phyloP scores from a whole-genome alignment of 805 yeast genomes.

The Yarrowia sp. region DNA sequence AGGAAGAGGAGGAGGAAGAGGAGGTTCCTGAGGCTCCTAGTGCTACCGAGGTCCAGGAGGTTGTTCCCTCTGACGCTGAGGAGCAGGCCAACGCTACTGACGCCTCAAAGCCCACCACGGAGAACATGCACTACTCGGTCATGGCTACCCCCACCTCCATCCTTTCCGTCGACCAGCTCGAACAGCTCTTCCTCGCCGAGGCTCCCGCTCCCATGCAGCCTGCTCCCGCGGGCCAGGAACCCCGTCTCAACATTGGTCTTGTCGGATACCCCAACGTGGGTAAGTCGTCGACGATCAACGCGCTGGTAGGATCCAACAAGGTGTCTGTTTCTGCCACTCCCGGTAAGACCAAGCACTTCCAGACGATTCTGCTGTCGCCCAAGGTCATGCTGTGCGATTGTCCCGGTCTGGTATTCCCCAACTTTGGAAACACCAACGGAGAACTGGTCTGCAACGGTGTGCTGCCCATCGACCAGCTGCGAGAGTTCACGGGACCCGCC shows the following conservation, averaged over 20 bases:
- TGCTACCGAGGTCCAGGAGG: not conserved
- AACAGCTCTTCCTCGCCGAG: constrained; percentile 72
- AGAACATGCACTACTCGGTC: constrained; percentile 42
- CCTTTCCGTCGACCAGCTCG: constrained; percentile 82
- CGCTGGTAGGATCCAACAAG: constrained; percentile 92
- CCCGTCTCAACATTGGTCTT: constrained; percentile 82
- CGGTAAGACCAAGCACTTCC: constrained; percentile 98
- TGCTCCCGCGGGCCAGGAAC: constrained; percentile 62
- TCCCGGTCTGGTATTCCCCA: constrained; percentile 98
- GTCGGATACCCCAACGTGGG: constrained; percentile 98
- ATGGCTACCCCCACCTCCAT: constrained; percentile 65
- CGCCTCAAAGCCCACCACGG: constrained; percentile 6
- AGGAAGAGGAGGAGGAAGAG: constrained; percentile 42
- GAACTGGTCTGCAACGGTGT: constrained; percentile 98
- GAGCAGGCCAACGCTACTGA: constrained; percentile 17
- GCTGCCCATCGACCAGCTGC: constrained; percentile 94
- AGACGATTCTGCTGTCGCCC: constrained; percentile 85
- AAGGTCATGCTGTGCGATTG: constrained; percentile 93
- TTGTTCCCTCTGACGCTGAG: constrained; percentile 17
- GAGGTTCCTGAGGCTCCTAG: constrained; percentile 43
- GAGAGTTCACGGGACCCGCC: constrained; percentile 90
- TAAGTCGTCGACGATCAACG: constrained; percentile 97
- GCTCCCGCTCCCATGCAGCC: constrained; percentile 63
- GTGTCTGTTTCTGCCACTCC: constrained; percentile 99
- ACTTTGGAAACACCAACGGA: constrained; percentile 94